phyloP scores from a whole-genome alignment of 75 land plant species.

The Larix kaempferi region DNA sequence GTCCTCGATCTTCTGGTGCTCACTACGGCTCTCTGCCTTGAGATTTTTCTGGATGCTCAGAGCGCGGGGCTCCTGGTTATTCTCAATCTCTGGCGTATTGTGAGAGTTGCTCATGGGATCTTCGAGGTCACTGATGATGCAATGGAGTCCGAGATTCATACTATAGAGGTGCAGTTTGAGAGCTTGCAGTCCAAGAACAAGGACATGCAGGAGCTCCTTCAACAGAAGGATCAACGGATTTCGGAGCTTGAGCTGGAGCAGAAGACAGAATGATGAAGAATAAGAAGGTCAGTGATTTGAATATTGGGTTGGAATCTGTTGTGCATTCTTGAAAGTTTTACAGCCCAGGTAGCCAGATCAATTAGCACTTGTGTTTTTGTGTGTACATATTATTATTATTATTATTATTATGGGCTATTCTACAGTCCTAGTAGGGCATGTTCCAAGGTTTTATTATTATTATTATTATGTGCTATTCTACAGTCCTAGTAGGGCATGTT shows the following conservation, averaged over 20 bases:
- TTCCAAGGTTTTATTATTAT: too few species aligned
- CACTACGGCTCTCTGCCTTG: conserved; percentile 46
- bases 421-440: too few species aligned
- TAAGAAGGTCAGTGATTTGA: neutral
- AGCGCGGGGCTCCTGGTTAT: conserved; percentile 62
- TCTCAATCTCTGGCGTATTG: conserved; percentile 65
- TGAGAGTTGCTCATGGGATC: conserved; percentile 68
- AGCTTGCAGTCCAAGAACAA: conserved; percentile 13
- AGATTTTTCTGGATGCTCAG: conserved; percentile 33
- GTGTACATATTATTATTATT: too few species aligned
- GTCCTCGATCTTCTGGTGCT: conserved; percentile 58
- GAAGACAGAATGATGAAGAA: neutral
- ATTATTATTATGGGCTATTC: too few species aligned
- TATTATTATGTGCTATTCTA: too few species aligned
- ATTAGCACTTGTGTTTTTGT: too few species aligned
- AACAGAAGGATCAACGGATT: conserved; percentile 18
- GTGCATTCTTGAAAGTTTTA: too few species aligned
- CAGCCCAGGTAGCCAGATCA: too few species aligned
- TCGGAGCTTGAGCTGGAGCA: conserved; percentile 6
- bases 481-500: too few species aligned
- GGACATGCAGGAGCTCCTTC: conserved; percentile 14
- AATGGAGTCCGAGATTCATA: conserved; percentile 52
- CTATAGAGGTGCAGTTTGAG: conserved; percentile 32
- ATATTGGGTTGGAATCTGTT: neutral
- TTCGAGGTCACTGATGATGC: conserved; percentile 77